These are phyloP conservation scores for Pseudoscleropodium purum DNA, from an alignment of 225 moss, liverwort and hornwort species.

Conservation along the genomic window DNA sequence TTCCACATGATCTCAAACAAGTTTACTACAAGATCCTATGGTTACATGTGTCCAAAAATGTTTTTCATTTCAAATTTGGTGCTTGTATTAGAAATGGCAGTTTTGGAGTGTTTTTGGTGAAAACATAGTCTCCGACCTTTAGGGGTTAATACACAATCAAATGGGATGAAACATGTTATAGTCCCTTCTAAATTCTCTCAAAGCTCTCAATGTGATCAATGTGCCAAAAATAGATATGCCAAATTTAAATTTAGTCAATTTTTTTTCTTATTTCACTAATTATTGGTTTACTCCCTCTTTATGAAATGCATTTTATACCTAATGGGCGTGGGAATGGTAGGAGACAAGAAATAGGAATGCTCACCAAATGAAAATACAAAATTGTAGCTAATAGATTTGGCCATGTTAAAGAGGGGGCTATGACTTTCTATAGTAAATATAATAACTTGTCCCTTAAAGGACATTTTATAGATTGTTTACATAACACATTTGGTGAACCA, in stretches of 20 bases:
- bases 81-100: no score
- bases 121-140: no score
- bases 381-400: no score
- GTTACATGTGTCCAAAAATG: no score
- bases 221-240: background rate
- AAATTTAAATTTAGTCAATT: no score
- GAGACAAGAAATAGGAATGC: background rate
- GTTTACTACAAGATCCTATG: no score
- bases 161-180: accelerated
- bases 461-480: accelerated
- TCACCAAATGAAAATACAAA: background rate
- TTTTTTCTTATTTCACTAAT: background rate
- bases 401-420: background rate
- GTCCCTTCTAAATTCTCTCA: background rate
- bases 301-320: background rate
- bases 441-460: accelerated
- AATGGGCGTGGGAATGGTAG: background rate
- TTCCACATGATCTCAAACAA: no score
- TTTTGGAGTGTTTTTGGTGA: no score
- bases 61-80: no score
- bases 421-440: background rate
- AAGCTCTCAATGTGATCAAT: background rate
- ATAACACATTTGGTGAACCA: accelerated
- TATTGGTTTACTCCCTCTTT: background rate
- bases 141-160: accelerated